Conservation (phyloP, 202 grass and related monocot genomes). For the Schoenoplectus tabernaemontani region DNA sequence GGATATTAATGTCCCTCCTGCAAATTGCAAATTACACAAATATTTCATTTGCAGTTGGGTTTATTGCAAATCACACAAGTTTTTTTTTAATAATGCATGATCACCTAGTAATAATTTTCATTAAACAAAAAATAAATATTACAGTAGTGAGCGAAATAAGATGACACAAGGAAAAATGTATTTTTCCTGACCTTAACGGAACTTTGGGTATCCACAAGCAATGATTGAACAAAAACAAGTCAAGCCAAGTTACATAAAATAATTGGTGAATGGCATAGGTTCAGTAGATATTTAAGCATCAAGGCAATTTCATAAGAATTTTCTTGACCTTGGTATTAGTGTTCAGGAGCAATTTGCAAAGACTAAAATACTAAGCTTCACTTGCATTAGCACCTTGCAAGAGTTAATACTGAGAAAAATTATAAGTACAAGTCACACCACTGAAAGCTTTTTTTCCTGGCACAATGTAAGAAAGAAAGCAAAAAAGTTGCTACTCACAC, state of each 20-base stretch:
- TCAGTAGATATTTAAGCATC: background rate
- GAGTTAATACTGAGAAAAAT: background rate
- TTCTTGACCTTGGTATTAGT: background rate
- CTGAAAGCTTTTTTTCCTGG: background rate
- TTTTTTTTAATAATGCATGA: background rate
- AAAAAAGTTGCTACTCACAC: conserved; percentile 41
- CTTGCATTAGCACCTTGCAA: background rate
- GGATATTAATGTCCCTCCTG: background rate
- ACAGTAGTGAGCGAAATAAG: background rate
- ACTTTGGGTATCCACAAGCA: background rate
- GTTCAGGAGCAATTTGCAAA: background rate
- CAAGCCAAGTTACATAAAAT: background rate
- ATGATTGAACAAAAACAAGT: background rate
- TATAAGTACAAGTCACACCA: background rate
- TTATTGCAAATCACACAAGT: background rate
- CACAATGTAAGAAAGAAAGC: background rate
- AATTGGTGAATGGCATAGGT: background rate
- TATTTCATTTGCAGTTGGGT: background rate
- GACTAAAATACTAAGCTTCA: background rate
- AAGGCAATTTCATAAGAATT: background rate
- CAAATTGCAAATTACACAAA: background rate
- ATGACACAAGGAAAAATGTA: background rate
- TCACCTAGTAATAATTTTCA: background rate
- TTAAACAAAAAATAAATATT: background rate
- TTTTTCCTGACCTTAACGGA: background rate